Evolutionary conservation across 2,329 filamentous ascomycete species (phyloP), one percentile per base, ranked within the genome.

Genomic region (Colletotrichum sublineola): DNA sequence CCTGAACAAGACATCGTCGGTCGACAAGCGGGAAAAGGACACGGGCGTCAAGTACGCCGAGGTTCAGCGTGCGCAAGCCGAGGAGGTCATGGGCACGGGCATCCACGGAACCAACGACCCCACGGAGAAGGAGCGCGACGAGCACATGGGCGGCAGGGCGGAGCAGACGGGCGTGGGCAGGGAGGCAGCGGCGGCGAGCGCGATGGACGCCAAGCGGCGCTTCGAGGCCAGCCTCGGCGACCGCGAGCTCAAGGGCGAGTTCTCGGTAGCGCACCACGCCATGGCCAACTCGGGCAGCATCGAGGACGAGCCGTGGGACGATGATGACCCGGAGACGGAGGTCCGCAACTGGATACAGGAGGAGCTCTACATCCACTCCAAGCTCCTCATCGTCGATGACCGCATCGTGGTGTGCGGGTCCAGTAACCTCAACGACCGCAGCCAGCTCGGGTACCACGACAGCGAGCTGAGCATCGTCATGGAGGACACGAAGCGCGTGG

Each of bases 291-390:
- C 81, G 7, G 91, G 80, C 80, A 89, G 80, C 84, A 87, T 86
- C 82, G 90, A 77, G 4, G 91, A 94, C 12, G 94, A 97, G 80
- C 78, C 84, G 0, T 98, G 94, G 93, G 92, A 95, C 20, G 92
- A 93, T 20, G 85, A 86, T 0, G 84, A 92, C 4, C 84, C 90
- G 0, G 89, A 96, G 76, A 89, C 89, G 1, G 96, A 98, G 81
- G 92, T 95, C 69, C 88, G 92, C 66, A 94, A 97, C 79, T 97
- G 96, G 86, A 92, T 98, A 71, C 96, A 97, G 79, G 96, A 99
- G 80, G 96, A 99, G 81, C 88, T 98, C 2, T 99, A 99, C 80
- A 92, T 98, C 60, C 96, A 99, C 81, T 93, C 91, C 38, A 99
- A 98, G 84, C 87, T 98, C 46, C 88, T 96, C 75, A 96, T 98